phyloP scores from a whole-genome alignment of 441 rosid genomes.

The Corymbia citriodora region DNA sequence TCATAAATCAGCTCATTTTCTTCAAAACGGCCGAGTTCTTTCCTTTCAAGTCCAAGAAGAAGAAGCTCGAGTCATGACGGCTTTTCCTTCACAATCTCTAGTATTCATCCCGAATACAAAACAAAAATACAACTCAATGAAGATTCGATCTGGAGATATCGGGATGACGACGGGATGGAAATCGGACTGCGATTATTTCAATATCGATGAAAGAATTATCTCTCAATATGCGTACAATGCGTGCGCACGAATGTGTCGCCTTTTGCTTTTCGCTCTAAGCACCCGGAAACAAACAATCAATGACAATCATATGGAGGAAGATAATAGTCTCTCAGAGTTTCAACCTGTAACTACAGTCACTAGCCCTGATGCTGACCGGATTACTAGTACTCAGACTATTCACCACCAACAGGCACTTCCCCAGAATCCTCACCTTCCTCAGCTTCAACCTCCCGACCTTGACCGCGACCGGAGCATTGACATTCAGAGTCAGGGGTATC shows the following conservation, averaged over 20 bases:
- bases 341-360: constrained; percentile 33
- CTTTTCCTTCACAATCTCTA: neutral
- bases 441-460: constrained; percentile 46
- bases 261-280: neutral
- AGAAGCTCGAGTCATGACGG: neutral
- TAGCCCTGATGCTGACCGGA: constrained; percentile 42
- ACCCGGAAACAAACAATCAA: neutral
- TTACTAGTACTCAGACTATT: constrained; percentile 49
- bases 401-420: constrained; percentile 46
- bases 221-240: neutral
- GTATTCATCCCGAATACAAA: neutral
- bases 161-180: neutral
- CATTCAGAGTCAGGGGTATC: constrained; percentile 49
- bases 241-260: neutral
- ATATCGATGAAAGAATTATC: neutral
- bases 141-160: neutral
- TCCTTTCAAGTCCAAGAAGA: neutral
- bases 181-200: neutral
- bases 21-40: neutral
- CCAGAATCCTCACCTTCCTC: constrained; percentile 40
- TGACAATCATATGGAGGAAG: neutral
- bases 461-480: constrained; percentile 38
- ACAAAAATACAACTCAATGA: neutral
- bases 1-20: no score
- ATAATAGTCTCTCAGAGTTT: constrained; percentile 28